Evolutionary conservation across 345 rosid species (phyloP), one percentile per base, ranked within the genome.

Genomic region (Rhodamnia argentea): DNA sequence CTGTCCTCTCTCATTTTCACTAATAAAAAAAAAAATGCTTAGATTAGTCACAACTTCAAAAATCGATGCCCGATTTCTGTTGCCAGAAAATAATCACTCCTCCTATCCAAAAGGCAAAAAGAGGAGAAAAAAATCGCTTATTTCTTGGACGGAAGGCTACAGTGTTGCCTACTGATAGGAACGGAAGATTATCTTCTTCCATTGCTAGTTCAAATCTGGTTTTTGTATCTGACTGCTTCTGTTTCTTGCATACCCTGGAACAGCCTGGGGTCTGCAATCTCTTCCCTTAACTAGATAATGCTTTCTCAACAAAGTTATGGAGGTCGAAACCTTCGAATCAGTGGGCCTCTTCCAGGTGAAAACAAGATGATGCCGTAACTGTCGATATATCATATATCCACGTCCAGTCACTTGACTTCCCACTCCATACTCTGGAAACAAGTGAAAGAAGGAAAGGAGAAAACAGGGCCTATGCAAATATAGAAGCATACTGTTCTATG

Each of bases 351-450:
- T 86, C 32, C 88, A 37, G 0, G 88, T 82, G 7, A 88, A 55
- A 87, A 90, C 32, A 57, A 15, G 6, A 87, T 60, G 13, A 89
- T 89, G 5, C 92, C 87, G 14, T 75, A 88, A 55, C 90, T 85
- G 57, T 90, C 85, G 18, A 83, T 74, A 85, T 89, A 90, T 40
- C 90, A 83, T 82, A 83, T 87, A 89, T 40, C 90, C 88, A 15
- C 55, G 18, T 8, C 83, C 85, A 15, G 90, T 82, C 13, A 75
- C 83, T 40, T 60, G 51, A 64, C 87, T 82, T 52, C 87, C 86
- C 83, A 86, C 57, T 3, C 89, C 92, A 54, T 88, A 87, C 20
- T 87, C 86, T 84, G 40, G 13, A 58, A 59, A 26, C 13, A 27
- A 27, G 10, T 14, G 44, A 32, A 16, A 64, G 32, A 32, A 64